Evolutionary conservation across 176 grass and related monocot genomes (phyloP).

Genomic region (Rhynchospora breviuscula): DNA sequence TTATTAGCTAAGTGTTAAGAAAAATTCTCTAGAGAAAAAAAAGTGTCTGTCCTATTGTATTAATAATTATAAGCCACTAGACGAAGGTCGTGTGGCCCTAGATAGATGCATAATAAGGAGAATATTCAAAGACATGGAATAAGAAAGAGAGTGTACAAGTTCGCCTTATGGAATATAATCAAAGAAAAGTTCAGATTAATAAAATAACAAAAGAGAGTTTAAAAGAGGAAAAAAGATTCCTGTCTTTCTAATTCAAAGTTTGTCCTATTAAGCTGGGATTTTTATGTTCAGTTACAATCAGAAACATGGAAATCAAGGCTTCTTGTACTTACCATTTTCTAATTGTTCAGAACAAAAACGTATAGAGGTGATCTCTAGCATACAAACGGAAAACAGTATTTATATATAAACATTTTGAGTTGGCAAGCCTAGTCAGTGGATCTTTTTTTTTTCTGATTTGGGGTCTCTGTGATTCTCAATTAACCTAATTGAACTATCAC

Average conservation of each 20-base stretch:
- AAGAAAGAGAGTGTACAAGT: background rate
- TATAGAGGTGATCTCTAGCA: background rate
- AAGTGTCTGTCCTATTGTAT: background rate
- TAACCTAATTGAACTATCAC: background rate
- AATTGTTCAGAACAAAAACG: background rate
- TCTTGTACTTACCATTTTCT: background rate
- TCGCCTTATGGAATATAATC: background rate
- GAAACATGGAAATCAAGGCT: constrained; percentile 5
- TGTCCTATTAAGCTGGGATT: background rate
- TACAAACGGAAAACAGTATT: background rate
- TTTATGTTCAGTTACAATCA: constrained; percentile 4
- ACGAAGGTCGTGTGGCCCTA: background rate
- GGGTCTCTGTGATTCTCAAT: background rate
- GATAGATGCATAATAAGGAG: background rate
- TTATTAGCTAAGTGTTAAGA: background rate
- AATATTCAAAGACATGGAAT: background rate
- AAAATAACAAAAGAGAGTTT: constrained; percentile 6
- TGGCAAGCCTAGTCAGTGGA: background rate
- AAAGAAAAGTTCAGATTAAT: background rate
- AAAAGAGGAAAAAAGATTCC: background rate
- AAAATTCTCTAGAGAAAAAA: background rate
- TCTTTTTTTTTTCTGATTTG: background rate
- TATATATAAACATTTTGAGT: background rate
- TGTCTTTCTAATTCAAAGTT: constrained; percentile 2
- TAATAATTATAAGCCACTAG: background rate